Conservation (phyloP, 768 basidiomycete genomes). For the Trametes meyenii region DNA sequence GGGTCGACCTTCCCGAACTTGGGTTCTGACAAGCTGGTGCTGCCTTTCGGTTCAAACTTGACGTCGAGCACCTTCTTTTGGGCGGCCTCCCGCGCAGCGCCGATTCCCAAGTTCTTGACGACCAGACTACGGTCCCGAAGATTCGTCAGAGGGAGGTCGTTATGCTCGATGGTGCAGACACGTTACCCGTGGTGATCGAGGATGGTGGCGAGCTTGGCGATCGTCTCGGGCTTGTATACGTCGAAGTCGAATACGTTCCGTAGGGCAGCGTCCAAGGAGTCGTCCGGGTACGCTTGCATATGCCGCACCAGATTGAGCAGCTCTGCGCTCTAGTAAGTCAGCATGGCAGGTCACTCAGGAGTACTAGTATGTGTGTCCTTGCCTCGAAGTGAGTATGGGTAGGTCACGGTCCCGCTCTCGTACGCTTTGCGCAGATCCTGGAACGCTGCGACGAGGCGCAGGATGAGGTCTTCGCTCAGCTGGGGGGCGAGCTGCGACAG, state of each 20-base stretch:
- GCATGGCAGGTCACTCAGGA: not conserved
- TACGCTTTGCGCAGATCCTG: conserved; percentile 63
- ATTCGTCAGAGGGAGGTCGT: not conserved
- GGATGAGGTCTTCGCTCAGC: conserved; percentile 52
- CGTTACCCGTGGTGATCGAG: conserved; percentile 60
- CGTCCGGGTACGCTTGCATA: conserved; percentile 60
- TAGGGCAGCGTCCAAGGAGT: conserved; percentile 58
- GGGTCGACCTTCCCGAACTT: conserved; percentile 66
- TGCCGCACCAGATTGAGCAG: conserved; percentile 68
- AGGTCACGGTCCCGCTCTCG: conserved; percentile 58
- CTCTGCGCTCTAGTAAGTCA: conserved; percentile 42
- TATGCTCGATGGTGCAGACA: conserved; percentile 5
- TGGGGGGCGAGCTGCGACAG: conserved; percentile 65
- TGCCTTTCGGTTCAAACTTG: conserved; percentile 56
- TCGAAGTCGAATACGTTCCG: conserved; percentile 75
- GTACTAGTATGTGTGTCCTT: not conserved
- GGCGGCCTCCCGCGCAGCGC: conserved; percentile 56
- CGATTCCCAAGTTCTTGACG: conserved; percentile 56
- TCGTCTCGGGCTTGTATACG: conserved; percentile 65
- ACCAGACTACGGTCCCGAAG: conserved; percentile 41
- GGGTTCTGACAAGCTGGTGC: conserved; percentile 50
- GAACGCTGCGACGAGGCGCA: conserved; percentile 64
- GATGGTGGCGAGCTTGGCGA: conserved; percentile 60
- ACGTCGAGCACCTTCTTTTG: conserved; percentile 56
- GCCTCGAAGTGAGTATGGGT: conserved; percentile 73